Evolutionary conservation across 2,329 filamentous ascomycete genomes (phyloP), one percentile per base, ranked within the genome.

Genomic region (Tothia fuscella): DNA sequence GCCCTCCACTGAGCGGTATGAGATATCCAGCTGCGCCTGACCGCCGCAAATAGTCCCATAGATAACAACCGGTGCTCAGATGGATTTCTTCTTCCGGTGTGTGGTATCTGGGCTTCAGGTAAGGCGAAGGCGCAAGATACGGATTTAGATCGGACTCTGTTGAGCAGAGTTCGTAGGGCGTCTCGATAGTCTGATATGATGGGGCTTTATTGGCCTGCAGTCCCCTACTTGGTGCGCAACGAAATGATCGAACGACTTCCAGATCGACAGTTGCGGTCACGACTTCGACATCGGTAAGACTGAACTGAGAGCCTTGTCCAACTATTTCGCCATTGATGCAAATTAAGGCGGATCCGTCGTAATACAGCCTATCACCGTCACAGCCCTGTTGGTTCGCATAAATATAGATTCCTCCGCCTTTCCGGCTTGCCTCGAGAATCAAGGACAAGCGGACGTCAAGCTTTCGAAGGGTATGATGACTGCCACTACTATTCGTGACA

Each of bases 381-480:
- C 70, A 74, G 1, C 35, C 34, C n/a, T 22, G 33, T 49, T 76
- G 72, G 44, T 82, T 82, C 1, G 74, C 65, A 53, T 83, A 83
- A 28, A 78, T 56, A 49, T 78, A 78, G 7, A 78, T 62, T 19
- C 75, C 75, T 3, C 74, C 74, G 17, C 62, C 65, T 51, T 78
- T 80, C 6, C 69, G 63, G 0, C 80, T 85, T 0, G 76, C 77
- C 50, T 82, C 72, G 2, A 65, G 63, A 41, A 86, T 85, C 4
- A 87, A 61, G 4, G 74, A 68, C 21, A 86, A 61, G 2, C 78
- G 64, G 0, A 65, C 73, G 44, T 79, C 62, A 1, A 86, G 68
- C 56, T 86, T 86, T 14, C 77, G 65, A 6, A 85, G 60, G 49
- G 77, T 71, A 51, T 77, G 75, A 55, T 89, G 83, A 10, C 69